Base-by-base conservation (phyloP, 1,139 yeast genomes). In the Ogataea hybrid region DNA sequence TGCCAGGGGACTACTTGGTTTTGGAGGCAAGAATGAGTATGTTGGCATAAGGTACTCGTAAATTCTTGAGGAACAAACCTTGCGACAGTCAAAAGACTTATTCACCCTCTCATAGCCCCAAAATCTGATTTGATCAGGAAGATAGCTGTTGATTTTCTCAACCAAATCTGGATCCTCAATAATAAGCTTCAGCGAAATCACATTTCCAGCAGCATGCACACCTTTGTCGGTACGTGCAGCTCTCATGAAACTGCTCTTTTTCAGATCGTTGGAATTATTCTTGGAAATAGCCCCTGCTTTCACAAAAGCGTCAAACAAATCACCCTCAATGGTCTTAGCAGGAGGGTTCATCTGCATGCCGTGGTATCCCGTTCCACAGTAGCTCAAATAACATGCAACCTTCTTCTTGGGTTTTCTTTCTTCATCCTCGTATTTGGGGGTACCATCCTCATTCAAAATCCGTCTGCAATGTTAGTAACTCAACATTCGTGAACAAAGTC, bases 141-240 rank as follows among this genome's bases (percentile, higher is more conserved):
- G 71, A 36, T 72, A 63, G 1, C 70, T 64, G 63, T 92, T 92
- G 63, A 94, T 84, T 61, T 81, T 85, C 32, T 73, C 71, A 33
- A 84, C 71, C 41, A 90, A 75, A 42, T 85, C 84, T n/a, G 74
- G 77, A 57, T 90, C 97, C 61, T 90, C 97, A 44, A 90, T 77
- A 56, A 90, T 89, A 70, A 92, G 69, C 61, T 92, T 92, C 56
- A 88, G 71, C 7, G 96, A 85, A 33, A 94, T 79, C 23, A 92
- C 89, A 61, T 92, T 92, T 21, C 98, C 97, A 5, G 97, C 97
- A 20, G 99, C 98, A 65, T 92, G 99, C 12, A 92, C 99, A 48
- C 98, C 99, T 65, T 92, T 94, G 63, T 92, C 99, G 4, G 99
- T 92, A 64, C 98, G 75, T 3, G 98, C 98, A 35, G 97, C 96